Conservation (phyloP, 2,329 filamentous ascomycete genomes). For the Fusarium penzigii region DNA sequence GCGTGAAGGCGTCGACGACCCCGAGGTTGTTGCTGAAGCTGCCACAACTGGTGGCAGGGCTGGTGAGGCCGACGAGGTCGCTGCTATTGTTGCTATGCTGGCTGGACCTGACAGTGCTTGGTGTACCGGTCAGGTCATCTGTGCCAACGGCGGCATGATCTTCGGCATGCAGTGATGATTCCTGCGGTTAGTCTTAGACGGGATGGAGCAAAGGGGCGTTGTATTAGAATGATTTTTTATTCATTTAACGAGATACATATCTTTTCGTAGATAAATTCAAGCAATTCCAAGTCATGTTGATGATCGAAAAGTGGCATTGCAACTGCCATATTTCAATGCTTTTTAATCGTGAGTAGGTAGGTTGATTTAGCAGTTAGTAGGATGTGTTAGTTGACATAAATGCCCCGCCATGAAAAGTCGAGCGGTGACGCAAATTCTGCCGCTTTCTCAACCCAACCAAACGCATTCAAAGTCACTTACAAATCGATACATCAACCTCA, state of each 20-base stretch:
- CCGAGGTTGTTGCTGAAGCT: conserved; percentile 29
- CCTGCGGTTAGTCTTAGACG: not conserved
- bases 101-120: conserved; percentile 28
- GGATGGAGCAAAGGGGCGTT: conserved; percentile 14
- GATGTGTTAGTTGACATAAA: not conserved
- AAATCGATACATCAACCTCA: conserved; percentile 11
- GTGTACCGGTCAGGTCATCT: conserved; percentile 31
- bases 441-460: conserved; percentile 11
- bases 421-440: conserved; percentile 34
- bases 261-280: conserved; percentile 8
- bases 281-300: not conserved
- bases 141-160: conserved; percentile 32
- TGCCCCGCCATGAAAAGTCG: conserved; percentile 27
- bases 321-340: too few relatives aligned
- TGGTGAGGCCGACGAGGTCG: conserved; percentile 29
- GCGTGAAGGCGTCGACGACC: conserved; percentile 24
- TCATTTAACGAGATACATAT: conserved; percentile 9
- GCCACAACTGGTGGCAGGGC: conserved; percentile 28
- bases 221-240: conserved; percentile 6
- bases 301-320: not conserved
- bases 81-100: conserved; percentile 27
- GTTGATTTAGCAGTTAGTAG: too few relatives aligned
- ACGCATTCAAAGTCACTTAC: conserved; percentile 17
- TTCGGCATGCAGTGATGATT: conserved; percentile 26
- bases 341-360: not conserved